A percentile compares a stretch with the other conserved stretches of the same genome.
These are phyloP conservation scores for Xylaria sp. DNA, from an alignment of 2,329 filamentous ascomycete species.

Conservation along the genomic window DNA sequence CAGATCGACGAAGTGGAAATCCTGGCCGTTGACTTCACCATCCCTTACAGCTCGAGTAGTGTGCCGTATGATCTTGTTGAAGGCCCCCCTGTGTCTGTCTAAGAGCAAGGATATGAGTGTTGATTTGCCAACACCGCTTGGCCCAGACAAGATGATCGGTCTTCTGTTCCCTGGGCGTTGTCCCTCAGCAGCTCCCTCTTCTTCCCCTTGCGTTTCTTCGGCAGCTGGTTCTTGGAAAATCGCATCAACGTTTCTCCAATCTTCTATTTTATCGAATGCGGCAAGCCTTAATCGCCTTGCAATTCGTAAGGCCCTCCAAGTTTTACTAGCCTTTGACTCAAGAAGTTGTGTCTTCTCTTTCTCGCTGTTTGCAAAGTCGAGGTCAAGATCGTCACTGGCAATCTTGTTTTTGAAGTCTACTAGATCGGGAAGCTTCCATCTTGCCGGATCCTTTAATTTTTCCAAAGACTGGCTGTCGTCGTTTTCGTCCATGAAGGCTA, in stretches of 20 bases:
- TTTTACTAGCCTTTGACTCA: slow-evolving; percentile 85
- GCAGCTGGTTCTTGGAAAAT: slow-evolving; percentile 61
- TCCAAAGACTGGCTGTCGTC: slow-evolving; percentile 71
- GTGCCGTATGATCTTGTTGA: slow-evolving; percentile 67
- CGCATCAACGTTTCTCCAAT: slow-evolving; percentile 74
- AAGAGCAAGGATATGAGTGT: slow-evolving; percentile 71
- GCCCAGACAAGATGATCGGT: slow-evolving; percentile 74
- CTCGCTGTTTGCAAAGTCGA: slow-evolving; percentile 79
- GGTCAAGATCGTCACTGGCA: slow-evolving; percentile 82
- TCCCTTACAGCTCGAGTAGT: slow-evolving; percentile 62
- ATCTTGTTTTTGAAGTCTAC: slow-evolving; percentile 78
- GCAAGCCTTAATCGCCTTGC: slow-evolving; percentile 78
- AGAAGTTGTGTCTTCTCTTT: slow-evolving; percentile 65
- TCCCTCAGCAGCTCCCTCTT: slow-evolving; percentile 42
- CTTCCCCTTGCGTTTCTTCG: slow-evolving; percentile 52
- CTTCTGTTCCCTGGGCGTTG: slow-evolving; percentile 58
- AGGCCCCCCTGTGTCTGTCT: slow-evolving; percentile 71
- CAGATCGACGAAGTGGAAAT: slow-evolving; percentile 66
- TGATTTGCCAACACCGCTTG: slow-evolving; percentile 69
- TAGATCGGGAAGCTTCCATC: slow-evolving; percentile 75
- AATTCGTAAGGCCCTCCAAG: slow-evolving; percentile 87
- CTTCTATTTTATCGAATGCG: slow-evolving; percentile 87
- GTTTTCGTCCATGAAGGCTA: slow-evolving; percentile 80
- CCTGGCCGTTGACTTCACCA: slow-evolving; percentile 62
- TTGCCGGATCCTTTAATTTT: slow-evolving; percentile 71